Percentiles rank a stretch among this genome's conserved stretches.
Conservation (phyloP, 768 basidiomycete genomes). For the Tremella mesenterica region DNA sequence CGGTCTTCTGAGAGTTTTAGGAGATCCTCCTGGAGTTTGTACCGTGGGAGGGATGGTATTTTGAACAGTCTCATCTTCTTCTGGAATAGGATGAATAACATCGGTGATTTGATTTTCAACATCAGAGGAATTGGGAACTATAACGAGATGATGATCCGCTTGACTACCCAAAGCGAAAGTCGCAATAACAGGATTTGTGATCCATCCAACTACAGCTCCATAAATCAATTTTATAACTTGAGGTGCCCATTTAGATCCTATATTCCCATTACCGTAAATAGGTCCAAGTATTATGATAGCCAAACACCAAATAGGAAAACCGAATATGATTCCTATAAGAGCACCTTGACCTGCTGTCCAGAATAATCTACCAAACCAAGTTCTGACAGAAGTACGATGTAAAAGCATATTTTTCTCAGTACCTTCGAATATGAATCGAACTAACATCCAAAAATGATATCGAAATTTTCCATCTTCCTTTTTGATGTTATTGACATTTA, state of each 20-base stretch:
- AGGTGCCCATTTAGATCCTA: conserved; percentile 39
- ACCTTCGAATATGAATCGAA: conserved; percentile 44
- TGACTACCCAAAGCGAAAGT: conserved; percentile 41
- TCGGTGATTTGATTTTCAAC: background rate
- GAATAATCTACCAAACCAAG: conserved; percentile 23
- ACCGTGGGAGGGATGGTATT: conserved; percentile 6
- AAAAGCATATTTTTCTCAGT: conserved; percentile 42
- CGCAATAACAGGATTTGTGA: conserved; percentile 44
- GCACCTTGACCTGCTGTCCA: conserved; percentile 42
- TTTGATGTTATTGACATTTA: background rate
- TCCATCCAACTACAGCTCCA: conserved; percentile 39
- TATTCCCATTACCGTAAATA: conserved; percentile 36
- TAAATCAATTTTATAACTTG: conserved; percentile 42
- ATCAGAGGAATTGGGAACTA: conserved; percentile 15
- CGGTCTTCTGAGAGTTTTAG: background rate
- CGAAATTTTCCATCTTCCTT: conserved; percentile 4
- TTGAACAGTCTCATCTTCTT: conserved; percentile 11
- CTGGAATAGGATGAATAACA: conserved; percentile 8
- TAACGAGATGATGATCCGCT: conserved; percentile 41
- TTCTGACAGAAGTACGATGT: conserved; percentile 2
- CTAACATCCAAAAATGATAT: conserved; percentile 36
- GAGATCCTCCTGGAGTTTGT: background rate
- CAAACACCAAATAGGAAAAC: conserved; percentile 42
- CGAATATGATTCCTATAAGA: conserved; percentile 37
- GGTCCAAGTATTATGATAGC: conserved; percentile 42